Evolutionary conservation across 306 rosid species (phyloP).

Genomic region (Prunus armeniaca): DNA sequence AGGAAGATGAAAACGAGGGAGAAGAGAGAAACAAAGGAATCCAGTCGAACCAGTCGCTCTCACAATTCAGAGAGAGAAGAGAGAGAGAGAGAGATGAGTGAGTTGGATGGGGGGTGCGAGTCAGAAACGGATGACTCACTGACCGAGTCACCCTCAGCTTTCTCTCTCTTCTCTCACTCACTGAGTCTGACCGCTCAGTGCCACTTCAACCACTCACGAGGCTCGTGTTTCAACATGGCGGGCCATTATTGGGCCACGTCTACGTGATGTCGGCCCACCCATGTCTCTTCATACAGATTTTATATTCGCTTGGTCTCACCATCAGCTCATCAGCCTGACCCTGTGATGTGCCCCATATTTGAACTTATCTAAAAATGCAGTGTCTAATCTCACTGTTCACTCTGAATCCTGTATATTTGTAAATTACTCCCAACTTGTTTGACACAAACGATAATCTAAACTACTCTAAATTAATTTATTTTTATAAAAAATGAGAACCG

Average conservation of each 20-base stretch:
- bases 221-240: conserved; percentile 1
- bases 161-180: no score
- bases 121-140: conserved; percentile 7
- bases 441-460: no score
- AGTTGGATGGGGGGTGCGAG: background rate
- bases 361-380: background rate
- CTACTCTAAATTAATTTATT: no score
- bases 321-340: background rate
- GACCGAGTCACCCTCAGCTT: background rate
- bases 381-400: background rate
- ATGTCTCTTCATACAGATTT: background rate
- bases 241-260: conserved; percentile 17
- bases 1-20: conserved; percentile 33
- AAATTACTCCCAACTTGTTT: no score
- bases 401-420: no score
- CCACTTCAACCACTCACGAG: background rate
- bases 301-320: background rate
- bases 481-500: no score
- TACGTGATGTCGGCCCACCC: conserved; percentile 5
- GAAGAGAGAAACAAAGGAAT: conserved; percentile 16
- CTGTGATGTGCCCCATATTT: background rate
- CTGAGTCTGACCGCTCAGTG: background rate
- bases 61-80: background rate
- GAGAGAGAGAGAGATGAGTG: background rate
- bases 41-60: conserved; percentile 33